A percentile compares a stretch with the other conserved stretches of the same genome.
Evolutionary conservation across 495 filamentous ascomycete genomes (phyloP).

Genomic region (Clohesyomyces aquaticus): DNA sequence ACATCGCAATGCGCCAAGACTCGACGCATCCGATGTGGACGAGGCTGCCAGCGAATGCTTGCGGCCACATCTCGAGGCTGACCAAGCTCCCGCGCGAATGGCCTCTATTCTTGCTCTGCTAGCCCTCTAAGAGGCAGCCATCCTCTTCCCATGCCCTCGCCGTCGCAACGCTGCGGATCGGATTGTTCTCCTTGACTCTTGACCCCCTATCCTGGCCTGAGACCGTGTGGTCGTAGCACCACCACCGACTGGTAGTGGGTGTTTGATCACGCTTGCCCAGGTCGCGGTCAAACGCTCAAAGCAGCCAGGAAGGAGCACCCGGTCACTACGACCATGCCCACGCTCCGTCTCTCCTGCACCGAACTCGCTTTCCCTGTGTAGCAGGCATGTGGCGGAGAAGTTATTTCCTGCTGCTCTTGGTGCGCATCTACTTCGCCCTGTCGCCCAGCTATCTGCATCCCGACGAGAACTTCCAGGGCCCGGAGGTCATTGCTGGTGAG

Average conservation of each 20-base stretch:
- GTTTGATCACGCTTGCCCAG: constrained; percentile 29
- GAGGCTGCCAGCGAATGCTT: constrained; percentile 7
- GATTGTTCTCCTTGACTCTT: not conserved
- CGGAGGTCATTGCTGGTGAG: constrained; percentile 94
- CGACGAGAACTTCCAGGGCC: constrained; percentile 98
- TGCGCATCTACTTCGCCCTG: constrained; percentile 91
- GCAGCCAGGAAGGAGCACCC: constrained; percentile 3
- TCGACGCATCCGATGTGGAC: constrained; percentile 8
- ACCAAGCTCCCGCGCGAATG: constrained; percentile 27
- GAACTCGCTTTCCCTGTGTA: constrained; percentile 9
- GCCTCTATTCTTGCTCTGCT: constrained; percentile 14
- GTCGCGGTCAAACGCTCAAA: constrained; percentile 4
- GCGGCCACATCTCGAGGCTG: constrained; percentile 25
- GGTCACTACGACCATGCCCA: constrained; percentile 29
- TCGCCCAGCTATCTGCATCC: constrained; percentile 96
- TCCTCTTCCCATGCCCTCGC: not conserved
- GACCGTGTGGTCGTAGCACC: constrained; percentile 29
- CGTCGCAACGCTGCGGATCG: not conserved
- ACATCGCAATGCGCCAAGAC: constrained; percentile 17
- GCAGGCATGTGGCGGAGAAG: constrained; percentile 82
- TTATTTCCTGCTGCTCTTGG: constrained; percentile 79
- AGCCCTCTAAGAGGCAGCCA: constrained; percentile 16
- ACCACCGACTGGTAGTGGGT: constrained; percentile 17
- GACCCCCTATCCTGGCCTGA: not conserved
- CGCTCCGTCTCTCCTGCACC: constrained; percentile 3